These are phyloP conservation scores for Taphrina pruni DNA, from an alignment of 1,139 yeast genomes.

Conservation along the genomic window DNA sequence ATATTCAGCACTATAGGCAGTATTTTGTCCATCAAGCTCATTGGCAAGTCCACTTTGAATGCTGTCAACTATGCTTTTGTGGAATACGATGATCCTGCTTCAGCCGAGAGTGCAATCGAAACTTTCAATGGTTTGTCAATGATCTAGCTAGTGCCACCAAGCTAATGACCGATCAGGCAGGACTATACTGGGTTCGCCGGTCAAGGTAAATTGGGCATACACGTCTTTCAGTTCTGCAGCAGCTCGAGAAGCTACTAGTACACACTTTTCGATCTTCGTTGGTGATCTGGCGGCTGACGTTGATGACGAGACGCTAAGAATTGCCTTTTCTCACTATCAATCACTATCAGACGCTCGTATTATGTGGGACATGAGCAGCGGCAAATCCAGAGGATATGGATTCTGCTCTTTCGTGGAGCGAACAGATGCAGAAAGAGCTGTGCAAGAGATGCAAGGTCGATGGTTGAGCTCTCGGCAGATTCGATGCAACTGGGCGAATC, in stretches of 20 bases:
- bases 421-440: constrained; percentile 75
- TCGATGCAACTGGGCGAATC: constrained; percentile 89
- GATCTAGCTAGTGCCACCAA: constrained; percentile 44
- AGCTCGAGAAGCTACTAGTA: constrained; percentile 47
- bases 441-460: constrained; percentile 76
- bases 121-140: constrained; percentile 61
- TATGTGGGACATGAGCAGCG: constrained; percentile 97
- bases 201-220: constrained; percentile 81
- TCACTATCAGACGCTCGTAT: constrained; percentile 84
- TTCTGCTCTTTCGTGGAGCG: constrained; percentile 78
- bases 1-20: constrained; percentile 69
- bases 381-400: constrained; percentile 89
- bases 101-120: constrained; percentile 68
- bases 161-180: constrained; percentile 48
- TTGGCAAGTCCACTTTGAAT: constrained; percentile 29
- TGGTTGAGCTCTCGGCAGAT: constrained; percentile 74
- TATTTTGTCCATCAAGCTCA: constrained; percentile 58
- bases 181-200: constrained; percentile 44
- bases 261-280: constrained; percentile 74
- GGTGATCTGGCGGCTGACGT: constrained; percentile 87
- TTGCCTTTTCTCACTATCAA: constrained; percentile 64
- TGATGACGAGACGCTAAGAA: constrained; percentile 71
- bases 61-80: constrained; percentile 82
- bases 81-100: constrained; percentile 65
- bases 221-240: constrained; percentile 61